Conservation (phyloP, 371 early-diverging fungal species). For the Rhizomucor pusillus region DNA sequence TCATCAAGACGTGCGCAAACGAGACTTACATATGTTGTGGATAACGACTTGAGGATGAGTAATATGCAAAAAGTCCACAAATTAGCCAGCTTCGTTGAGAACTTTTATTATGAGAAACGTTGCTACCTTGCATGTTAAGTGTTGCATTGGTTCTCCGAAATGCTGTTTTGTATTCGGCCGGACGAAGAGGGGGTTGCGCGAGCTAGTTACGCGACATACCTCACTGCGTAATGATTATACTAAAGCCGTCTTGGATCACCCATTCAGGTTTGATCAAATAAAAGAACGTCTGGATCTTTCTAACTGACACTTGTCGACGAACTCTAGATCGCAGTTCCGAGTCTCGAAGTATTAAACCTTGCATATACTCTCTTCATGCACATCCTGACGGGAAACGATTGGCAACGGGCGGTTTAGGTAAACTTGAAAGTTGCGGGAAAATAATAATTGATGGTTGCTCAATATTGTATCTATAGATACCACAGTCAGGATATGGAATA, state of each 20-base stretch:
- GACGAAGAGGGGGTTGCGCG: too few relatives aligned
- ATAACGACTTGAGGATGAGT: too few relatives aligned
- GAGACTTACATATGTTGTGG: too few relatives aligned
- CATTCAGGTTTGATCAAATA: constrained; percentile 15
- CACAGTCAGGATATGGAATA: constrained; percentile 84
- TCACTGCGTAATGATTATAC: constrained; percentile 17
- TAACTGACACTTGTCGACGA: not conserved
- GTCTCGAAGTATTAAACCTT: constrained; percentile 62
- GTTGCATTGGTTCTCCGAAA: too few relatives aligned
- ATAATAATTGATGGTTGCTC: not conserved
- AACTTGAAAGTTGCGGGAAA: not conserved
- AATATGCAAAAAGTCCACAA: too few relatives aligned
- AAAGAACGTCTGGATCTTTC: not conserved
- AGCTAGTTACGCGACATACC: too few relatives aligned
- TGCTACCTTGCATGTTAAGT: too few relatives aligned
- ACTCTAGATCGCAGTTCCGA: constrained; percentile 7
- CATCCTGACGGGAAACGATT: constrained; percentile 81
- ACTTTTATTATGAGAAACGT: too few relatives aligned
- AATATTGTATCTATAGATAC: constrained; percentile 51
- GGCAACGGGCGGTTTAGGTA: constrained; percentile 87
- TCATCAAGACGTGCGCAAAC: too few relatives aligned
- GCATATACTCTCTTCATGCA: constrained; percentile 86
- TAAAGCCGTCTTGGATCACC: constrained; percentile 23
- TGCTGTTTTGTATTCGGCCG: too few relatives aligned
- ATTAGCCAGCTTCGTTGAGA: too few relatives aligned